phyloP scores from a whole-genome alignment of 306 rosid species.

The Lathyrus sativus region DNA sequence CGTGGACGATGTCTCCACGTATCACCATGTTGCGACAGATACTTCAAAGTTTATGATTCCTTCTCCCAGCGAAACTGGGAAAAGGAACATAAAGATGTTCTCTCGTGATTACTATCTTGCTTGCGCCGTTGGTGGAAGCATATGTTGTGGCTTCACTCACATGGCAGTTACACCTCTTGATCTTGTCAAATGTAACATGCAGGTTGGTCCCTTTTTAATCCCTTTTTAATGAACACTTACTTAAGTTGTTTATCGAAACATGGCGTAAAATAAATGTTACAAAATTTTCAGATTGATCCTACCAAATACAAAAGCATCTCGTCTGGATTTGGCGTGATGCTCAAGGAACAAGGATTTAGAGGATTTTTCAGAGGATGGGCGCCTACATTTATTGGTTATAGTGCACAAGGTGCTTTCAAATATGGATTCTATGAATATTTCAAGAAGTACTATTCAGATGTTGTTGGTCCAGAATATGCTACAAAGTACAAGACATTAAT shows the following conservation, averaged over 20 bases:
- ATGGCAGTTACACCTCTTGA: constrained; percentile 89
- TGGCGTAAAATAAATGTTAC: background rate
- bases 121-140: constrained; percentile 69
- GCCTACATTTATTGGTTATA: constrained; percentile 84
- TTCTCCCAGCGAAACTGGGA: constrained; percentile 59
- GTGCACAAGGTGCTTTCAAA: constrained; percentile 98
- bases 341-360: constrained; percentile 79
- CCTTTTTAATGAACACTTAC: too few relatives aligned
- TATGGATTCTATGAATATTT: constrained; percentile 83
- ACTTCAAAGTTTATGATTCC: constrained; percentile 43
- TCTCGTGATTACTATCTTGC: constrained; percentile 84
- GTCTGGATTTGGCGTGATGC: constrained; percentile 76
- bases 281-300: constrained; percentile 70
- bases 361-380: constrained; percentile 93
- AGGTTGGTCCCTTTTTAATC: constrained; percentile 51
- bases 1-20: background rate
- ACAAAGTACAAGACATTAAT: constrained; percentile 91
- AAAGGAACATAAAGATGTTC: constrained; percentile 57
- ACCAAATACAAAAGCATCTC: constrained; percentile 69
- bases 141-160: constrained; percentile 91
- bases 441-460: constrained; percentile 89
- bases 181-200: constrained; percentile 93
- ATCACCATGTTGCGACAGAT: background rate
- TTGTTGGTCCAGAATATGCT: constrained; percentile 87
- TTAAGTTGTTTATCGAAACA: background rate